Percentiles rank a stretch among this genome's conserved stretches.
Conservation (phyloP, 164 flowering plant genomes). For the Nymphaea thermarum region DNA sequence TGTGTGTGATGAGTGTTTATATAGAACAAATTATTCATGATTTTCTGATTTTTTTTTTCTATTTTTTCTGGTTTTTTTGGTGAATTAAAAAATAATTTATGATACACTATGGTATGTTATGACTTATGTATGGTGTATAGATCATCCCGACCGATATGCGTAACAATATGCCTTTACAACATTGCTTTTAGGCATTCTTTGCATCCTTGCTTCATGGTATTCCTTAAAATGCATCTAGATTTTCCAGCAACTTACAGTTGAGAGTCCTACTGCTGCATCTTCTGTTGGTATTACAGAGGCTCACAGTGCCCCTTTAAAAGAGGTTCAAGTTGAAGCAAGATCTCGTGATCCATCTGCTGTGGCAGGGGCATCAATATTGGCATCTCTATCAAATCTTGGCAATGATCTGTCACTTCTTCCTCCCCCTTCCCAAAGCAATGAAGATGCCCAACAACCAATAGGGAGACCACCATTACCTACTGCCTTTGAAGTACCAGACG, state of each 20-base stretch:
- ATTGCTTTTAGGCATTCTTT: neutral
- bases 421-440: slow-evolving; percentile 25
- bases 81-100: too few relatives aligned
- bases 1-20: too few relatives aligned
- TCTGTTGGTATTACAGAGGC: slow-evolving; percentile 29
- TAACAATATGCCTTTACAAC: too few relatives aligned
- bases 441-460: slow-evolving; percentile 8
- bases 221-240: slow-evolving; percentile 43
- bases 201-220: neutral
- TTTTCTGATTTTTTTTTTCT: too few relatives aligned
- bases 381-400: slow-evolving; percentile 54
- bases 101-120: too few relatives aligned
- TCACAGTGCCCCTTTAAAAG: slow-evolving; percentile 24
- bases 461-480: slow-evolving; percentile 10
- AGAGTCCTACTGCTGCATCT: slow-evolving; percentile 25
- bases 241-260: slow-evolving; percentile 45
- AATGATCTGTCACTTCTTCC: slow-evolving; percentile 49
- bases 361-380: slow-evolving; percentile 74
- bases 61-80: too few relatives aligned
- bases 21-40: too few relatives aligned
- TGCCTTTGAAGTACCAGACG: slow-evolving; percentile 14
- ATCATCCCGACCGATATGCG: too few relatives aligned
- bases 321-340: slow-evolving; percentile 36
- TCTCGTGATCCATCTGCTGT: slow-evolving; percentile 71
- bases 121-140: too few relatives aligned